These are phyloP conservation scores for Aspergillus pseudoterreus DNA, from an alignment of 2,329 filamentous ascomycete genomes.

Conservation along the genomic window DNA sequence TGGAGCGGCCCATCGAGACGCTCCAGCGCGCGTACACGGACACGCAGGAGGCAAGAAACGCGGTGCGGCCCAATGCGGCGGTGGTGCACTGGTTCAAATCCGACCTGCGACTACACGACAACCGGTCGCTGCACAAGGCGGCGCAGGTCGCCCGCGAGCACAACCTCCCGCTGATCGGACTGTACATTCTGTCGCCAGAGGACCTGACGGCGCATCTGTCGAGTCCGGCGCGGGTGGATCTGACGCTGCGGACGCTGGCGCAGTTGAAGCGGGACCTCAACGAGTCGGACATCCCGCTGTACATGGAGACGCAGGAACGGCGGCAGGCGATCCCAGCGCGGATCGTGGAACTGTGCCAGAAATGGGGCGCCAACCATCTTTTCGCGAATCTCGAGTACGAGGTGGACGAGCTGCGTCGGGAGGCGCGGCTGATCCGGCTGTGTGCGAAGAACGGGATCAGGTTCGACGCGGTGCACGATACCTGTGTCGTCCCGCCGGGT, in stretches of 20 bases:
- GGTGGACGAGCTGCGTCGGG: slow-evolving; percentile 80
- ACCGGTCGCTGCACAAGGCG: slow-evolving; percentile 66
- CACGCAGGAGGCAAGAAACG: slow-evolving; percentile 54
- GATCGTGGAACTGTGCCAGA: slow-evolving; percentile 61
- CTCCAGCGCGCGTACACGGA: slow-evolving; percentile 60
- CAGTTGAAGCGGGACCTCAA: slow-evolving; percentile 64
- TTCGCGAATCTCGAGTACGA: slow-evolving; percentile 89
- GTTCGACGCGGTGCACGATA: slow-evolving; percentile 73
- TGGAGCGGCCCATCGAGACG: slow-evolving; percentile 70
- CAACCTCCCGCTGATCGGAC: slow-evolving; percentile 67
- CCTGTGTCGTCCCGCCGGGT: slow-evolving; percentile 76
- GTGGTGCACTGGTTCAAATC: slow-evolving; percentile 91
- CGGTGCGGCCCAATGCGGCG: slow-evolving; percentile 54
- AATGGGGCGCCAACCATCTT: slow-evolving; percentile 72
- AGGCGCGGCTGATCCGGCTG: slow-evolving; percentile 61
- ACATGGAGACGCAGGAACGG: slow-evolving; percentile 67
- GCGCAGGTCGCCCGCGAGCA: slow-evolving; percentile 62
- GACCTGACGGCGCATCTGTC: slow-evolving; percentile 80
- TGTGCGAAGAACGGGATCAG: slow-evolving; percentile 62
- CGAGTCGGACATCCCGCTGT: slow-evolving; percentile 71
- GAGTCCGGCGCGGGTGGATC: slow-evolving; percentile 71
- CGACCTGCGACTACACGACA: slow-evolving; percentile 72
- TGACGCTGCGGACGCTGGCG: slow-evolving; percentile 69
- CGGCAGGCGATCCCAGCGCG: slow-evolving; percentile 59
- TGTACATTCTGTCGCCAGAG: slow-evolving; percentile 79